Evolutionary conservation across 805 yeast genomes (phyloP), one percentile per base, ranked within the genome.

Genomic region (Kregervanrija delftensis): DNA sequence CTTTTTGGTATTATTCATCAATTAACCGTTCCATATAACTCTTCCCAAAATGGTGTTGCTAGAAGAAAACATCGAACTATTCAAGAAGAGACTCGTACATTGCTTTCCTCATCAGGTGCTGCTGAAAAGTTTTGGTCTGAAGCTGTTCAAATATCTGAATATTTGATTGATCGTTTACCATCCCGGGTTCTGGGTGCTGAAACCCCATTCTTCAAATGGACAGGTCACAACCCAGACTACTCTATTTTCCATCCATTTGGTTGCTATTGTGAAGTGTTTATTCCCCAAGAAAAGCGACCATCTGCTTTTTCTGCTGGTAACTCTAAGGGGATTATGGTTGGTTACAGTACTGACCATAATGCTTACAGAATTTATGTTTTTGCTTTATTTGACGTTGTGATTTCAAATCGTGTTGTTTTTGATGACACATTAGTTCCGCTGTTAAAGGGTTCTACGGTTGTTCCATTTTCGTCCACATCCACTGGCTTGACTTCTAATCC

Each of bases 351-450:
- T 5, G 2, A 13, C 8, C 40, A 39, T n/a, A 44, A 36, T 32
- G 43, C 47, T 10, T 44, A 44, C 32, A 14, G 47, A 2, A 33
- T 34, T 28, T 44, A 35, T 37, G 28, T 40, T 35, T 43, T 43
- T n/a, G 5, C 14, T 3, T 12, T 44, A 3, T 10, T 14, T 33
- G 48, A 35, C 32, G 33, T 61, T 66, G 34, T 52, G 15, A 14
- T 33, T 28, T 37, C 44, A 10, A n/a, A n/a, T n/a, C n/a, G n/a
- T n/a, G n/a, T n/a, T n/a, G n/a, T n/a, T n/a, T n/a, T n/a, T n/a
- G n/a, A n/a, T n/a, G n/a, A n/a, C n/a, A n/a, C n/a, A n/a, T n/a
- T n/a, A n/a, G n/a, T n/a, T n/a, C n/a, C n/a, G n/a, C n/a, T n/a
- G n/a, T n/a, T n/a, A n/a, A n/a, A n/a, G n/a, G n/a, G n/a, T n/a